phyloP scores from a whole-genome alignment of 306 rosid species.

The Quillaja saponaria region DNA sequence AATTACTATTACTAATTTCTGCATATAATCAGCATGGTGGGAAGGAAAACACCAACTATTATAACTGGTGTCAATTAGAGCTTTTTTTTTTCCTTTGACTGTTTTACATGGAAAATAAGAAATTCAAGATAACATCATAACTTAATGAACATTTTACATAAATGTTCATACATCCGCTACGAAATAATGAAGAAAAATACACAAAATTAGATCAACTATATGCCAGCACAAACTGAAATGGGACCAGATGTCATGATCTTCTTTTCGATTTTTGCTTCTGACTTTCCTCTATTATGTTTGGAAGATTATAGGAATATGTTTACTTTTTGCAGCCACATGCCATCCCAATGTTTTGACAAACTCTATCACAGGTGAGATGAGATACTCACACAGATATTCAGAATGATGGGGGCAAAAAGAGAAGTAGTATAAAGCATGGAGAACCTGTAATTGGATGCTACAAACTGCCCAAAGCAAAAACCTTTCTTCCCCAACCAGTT shows the following conservation, averaged over 20 bases:
- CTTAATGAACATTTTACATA: too few relatives aligned
- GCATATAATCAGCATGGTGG: background rate
- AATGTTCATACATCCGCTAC: too few relatives aligned
- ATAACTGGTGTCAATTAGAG: background rate
- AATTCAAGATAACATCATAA: too few relatives aligned
- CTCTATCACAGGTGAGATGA: background rate
- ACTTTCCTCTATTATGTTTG: constrained; percentile 4
- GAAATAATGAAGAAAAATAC: background rate
- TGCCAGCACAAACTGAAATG: constrained; percentile 8
- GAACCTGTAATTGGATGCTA: constrained; percentile 98
- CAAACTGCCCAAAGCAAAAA: constrained; percentile 98
- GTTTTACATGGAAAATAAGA: too few relatives aligned
- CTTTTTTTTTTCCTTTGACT: background rate
- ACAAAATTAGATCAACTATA: constrained; percentile 3
- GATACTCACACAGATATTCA: background rate
- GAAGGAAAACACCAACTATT: background rate
- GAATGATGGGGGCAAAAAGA: too few relatives aligned
- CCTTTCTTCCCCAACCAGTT: constrained; percentile 86
- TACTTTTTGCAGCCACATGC: background rate
- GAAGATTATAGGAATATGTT: background rate
- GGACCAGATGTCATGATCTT: background rate
- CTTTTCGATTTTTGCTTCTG: too few relatives aligned
- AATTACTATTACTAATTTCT: too few relatives aligned
- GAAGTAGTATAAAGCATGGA: background rate
- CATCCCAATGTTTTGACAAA: background rate